phyloP scores from a whole-genome alignment of 495 filamentous ascomycete species.

The Beverwykella pulmonaria region DNA sequence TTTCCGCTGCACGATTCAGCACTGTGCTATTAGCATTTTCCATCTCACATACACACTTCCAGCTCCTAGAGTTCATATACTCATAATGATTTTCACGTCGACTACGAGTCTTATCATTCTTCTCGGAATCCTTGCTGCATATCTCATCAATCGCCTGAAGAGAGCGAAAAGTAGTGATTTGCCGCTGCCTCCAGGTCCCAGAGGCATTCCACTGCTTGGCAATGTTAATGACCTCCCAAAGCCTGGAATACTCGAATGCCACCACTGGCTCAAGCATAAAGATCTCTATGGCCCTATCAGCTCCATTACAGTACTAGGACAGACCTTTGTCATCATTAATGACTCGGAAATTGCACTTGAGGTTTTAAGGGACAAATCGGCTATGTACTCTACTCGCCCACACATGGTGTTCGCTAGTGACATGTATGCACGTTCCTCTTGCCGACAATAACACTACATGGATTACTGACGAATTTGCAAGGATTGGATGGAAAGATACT shows the following conservation, averaged over 20 bases:
- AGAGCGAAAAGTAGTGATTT: neutral
- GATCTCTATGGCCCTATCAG: slow-evolving; percentile 58
- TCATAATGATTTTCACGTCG: too few relatives aligned
- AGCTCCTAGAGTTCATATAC: too few relatives aligned
- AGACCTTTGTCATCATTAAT: slow-evolving; percentile 55
- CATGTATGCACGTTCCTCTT: slow-evolving; percentile 2
- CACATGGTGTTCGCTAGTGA: neutral
- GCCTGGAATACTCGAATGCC: slow-evolving; percentile 44
- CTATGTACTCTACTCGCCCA: slow-evolving; percentile 44
- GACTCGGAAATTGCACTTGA: slow-evolving; percentile 50
- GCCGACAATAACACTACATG: too few relatives aligned
- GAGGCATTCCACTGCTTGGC: slow-evolving; percentile 23
- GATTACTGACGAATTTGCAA: neutral
- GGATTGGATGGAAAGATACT: slow-evolving; percentile 27
- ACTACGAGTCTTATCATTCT: neutral
- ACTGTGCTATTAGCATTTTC: too few relatives aligned
- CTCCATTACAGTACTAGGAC: slow-evolving; percentile 54
- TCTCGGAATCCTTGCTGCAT: too few relatives aligned
- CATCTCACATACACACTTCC: too few relatives aligned
- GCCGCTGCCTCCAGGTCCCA: slow-evolving; percentile 30
- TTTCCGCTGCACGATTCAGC: too few relatives aligned
- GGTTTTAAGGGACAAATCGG: slow-evolving; percentile 53
- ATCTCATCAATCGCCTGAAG: too few relatives aligned
- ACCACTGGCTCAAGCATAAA: slow-evolving; percentile 58
- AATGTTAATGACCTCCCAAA: slow-evolving; percentile 28